phyloP scores from a whole-genome alignment of 2,329 filamentous ascomycete species.

The Phyllosticta citribraziliensis region DNA sequence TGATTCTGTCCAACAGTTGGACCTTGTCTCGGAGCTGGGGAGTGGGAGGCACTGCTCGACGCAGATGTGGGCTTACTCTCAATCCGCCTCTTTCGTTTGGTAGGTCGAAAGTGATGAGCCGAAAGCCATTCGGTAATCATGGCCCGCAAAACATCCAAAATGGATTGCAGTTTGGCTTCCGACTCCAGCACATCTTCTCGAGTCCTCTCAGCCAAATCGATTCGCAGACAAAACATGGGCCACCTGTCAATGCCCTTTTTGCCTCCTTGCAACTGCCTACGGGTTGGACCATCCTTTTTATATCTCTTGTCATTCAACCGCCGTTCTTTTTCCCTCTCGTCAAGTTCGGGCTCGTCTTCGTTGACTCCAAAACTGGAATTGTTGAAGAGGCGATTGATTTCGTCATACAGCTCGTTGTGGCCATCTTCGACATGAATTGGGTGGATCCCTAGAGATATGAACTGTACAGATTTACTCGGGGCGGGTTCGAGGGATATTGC shows the following conservation, averaged over 20 bases:
- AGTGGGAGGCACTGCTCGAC: slow-evolving; percentile 1
- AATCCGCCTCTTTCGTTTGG: slow-evolving; percentile 15
- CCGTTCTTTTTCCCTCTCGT: slow-evolving; percentile 28
- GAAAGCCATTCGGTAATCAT: slow-evolving; percentile 67
- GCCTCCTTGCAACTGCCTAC: slow-evolving; percentile 40
- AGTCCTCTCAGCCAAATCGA: slow-evolving; percentile 17
- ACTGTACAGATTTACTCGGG: slow-evolving; percentile 65
- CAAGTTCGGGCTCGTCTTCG: slow-evolving; percentile 35
- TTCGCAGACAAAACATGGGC: slow-evolving; percentile 79
- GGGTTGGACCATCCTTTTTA: slow-evolving; percentile 41
- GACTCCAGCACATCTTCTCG: slow-evolving; percentile 18
- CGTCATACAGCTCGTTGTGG: slow-evolving; percentile 61
- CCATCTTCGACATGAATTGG: slow-evolving; percentile 50
- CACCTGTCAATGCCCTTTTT: slow-evolving; percentile 67
- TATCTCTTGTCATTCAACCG: slow-evolving; percentile 30
- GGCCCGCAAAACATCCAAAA: slow-evolving; percentile 56
- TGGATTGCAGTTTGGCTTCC: slow-evolving; percentile 37
- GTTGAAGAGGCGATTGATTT: slow-evolving; percentile 67
- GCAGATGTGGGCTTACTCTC: slow-evolving; percentile 1
- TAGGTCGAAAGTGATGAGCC: slow-evolving; percentile 58
- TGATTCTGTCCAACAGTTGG: neutral
- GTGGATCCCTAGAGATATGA: slow-evolving; percentile 66
- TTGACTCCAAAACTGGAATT: slow-evolving; percentile 64
- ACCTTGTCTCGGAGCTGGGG: neutral
- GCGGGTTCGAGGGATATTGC: slow-evolving; percentile 61